Conservation (phyloP, 2,329 filamentous ascomycete species). For the Talaromyces sp. region DNA sequence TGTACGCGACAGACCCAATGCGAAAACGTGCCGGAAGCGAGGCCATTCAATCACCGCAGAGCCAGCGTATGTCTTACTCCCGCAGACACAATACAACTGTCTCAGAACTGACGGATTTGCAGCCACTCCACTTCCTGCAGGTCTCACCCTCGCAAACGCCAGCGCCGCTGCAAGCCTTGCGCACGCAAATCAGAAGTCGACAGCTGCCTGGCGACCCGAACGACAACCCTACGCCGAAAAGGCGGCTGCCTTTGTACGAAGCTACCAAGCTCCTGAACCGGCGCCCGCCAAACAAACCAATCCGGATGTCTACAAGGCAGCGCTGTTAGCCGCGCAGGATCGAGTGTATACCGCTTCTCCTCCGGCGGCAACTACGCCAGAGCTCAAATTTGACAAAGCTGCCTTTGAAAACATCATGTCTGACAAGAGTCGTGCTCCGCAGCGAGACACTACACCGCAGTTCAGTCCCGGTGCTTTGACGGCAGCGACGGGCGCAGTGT, state of each 20-base stretch:
- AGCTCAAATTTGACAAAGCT: constrained; percentile 42
- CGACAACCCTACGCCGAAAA: constrained; percentile 59
- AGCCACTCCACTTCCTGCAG: constrained; percentile 52
- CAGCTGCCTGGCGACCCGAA: constrained; percentile 59
- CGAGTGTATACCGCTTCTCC: constrained; percentile 23
- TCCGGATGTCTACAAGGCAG: constrained; percentile 69
- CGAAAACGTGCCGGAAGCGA: constrained; percentile 24
- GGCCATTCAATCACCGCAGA: background rate
- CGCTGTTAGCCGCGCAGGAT: constrained; percentile 57
- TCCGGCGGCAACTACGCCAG: background rate
- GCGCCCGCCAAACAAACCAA: constrained; percentile 52
- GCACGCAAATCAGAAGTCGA: constrained; percentile 60
- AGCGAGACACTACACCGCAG: constrained; percentile 45
- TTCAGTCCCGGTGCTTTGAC: constrained; percentile 64
- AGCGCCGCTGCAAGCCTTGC: constrained; percentile 72
- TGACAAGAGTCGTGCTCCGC: background rate
- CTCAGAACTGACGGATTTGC: background rate
- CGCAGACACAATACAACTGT: background rate
- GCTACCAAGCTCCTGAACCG: constrained; percentile 48
- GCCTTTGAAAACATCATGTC: constrained; percentile 59
- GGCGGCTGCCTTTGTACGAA: constrained; percentile 58
- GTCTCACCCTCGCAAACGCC: constrained; percentile 57
- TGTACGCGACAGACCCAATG: constrained; percentile 52
- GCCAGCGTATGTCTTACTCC: constrained; percentile 1
- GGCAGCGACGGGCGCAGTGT: constrained; percentile 75